Evolutionary conservation across 2,329 filamentous ascomycete genomes (phyloP).

Genomic region (Hypomyces rosellus): DNA sequence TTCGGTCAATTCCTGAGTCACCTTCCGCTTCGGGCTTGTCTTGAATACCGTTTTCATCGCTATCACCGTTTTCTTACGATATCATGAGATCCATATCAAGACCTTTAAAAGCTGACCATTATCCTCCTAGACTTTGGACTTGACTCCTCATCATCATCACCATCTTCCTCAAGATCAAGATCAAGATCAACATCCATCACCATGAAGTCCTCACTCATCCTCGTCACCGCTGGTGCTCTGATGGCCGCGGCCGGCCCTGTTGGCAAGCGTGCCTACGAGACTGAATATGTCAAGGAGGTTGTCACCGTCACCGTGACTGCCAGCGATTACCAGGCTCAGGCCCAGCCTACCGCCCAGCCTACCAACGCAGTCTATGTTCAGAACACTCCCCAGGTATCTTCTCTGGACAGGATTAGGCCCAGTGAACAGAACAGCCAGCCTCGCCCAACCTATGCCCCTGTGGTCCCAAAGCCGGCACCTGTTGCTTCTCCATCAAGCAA

Average conservation of each 20-base stretch:
- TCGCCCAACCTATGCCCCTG: not conserved
- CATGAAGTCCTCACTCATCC: constrained; percentile 22
- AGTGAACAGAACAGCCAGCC: too few species aligned
- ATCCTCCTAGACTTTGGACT: not conserved
- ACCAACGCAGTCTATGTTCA: constrained; percentile 21
- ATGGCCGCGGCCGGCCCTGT: constrained; percentile 41
- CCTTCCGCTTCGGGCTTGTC: too few species aligned
- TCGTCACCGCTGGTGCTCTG: constrained; percentile 40
- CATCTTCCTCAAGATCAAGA: not conserved
- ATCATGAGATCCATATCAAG: too few species aligned
- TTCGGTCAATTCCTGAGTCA: too few species aligned
- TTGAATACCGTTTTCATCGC: too few species aligned
- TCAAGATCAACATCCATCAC: not conserved
- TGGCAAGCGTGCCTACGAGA: constrained; percentile 34
- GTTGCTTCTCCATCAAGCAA: constrained; percentile 8
- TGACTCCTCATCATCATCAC: not conserved
- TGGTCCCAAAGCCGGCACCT: not conserved
- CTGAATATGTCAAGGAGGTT: constrained; percentile 34
- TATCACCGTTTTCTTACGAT: too few species aligned
- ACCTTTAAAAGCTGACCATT: constrained; percentile 4
- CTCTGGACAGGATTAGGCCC: constrained; percentile 1
- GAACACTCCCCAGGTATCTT: constrained; percentile 7
- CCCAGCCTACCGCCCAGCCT: constrained; percentile 11
- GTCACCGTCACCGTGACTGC: constrained; percentile 41
- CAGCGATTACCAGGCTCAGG: constrained; percentile 12